Evolutionary conservation across 2,329 filamentous ascomycete genomes (phyloP), one percentile per base, ranked within the genome.

Genomic region (Bipolaris victoriae): DNA sequence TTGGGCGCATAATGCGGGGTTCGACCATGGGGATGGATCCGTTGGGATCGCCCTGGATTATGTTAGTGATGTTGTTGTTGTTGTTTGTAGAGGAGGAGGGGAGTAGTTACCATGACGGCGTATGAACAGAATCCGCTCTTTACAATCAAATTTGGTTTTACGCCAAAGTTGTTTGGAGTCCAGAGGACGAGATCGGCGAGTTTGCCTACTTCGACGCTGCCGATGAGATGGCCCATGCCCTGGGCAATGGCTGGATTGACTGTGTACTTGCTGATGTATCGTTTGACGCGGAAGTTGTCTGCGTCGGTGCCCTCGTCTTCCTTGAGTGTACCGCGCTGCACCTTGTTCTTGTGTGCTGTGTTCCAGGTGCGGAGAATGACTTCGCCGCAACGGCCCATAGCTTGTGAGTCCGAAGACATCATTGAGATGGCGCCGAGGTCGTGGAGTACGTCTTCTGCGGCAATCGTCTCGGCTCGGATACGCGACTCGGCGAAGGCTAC

Each of bases 351-450:
- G 79, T 97, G 92, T 0, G 94, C 94, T 2, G 94, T 98, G 78
- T 97, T 93, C 94, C 94, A 98, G 0, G 94, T 97, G 11, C 94
- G 86, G 22, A 96, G 82, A 59, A 98, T 87, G 52, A 98, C 94
- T 80, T 98, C 94, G 63, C 94, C 94, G 73, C 92, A 96, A 49
- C 94, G 90, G 55, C 94, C 94, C 94, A 98, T 98, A 68, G 94
- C 94, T 78, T 98, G 94, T 0, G 90, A 94, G 79, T 98, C 94
- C 0, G 89, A 93, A 58, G 88, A 92, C 91, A 98, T 97, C 93
- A 98, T 98, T 76, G 89, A 92, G 77, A 98, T 97, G 62, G 94
- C 94, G 55, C 94, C 94, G 1, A 96, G 83, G 69, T 98, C 94
- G 75, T 98, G 94, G 16, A 98, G 86, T 1, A 98, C 92, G 75